phyloP scores from a whole-genome alignment of 371 early-diverging fungal genomes.

The Mortierella sp. region DNA sequence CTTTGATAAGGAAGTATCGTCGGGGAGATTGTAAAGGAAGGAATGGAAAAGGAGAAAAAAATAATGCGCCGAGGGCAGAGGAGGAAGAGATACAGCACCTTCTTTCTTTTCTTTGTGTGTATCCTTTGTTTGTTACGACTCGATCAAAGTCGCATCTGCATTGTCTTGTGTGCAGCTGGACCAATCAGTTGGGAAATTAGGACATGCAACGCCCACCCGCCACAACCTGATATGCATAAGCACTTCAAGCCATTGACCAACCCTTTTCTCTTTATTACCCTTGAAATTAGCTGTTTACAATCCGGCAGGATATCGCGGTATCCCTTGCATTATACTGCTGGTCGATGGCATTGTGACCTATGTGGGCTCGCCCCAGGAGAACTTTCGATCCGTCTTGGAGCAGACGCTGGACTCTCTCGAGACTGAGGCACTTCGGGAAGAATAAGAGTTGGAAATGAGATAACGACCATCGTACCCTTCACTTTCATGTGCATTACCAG shows the following conservation, averaged over 20 bases:
- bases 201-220: background rate
- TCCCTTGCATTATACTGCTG: constrained; percentile 45
- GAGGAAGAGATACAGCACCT: background rate
- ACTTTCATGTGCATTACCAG: background rate
- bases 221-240: background rate
- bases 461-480: background rate
- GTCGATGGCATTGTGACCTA: constrained; percentile 46
- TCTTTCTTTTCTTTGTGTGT: background rate
- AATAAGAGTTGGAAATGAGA: background rate
- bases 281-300: constrained; percentile 27
- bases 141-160: background rate
- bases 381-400: constrained; percentile 33
- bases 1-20: background rate
- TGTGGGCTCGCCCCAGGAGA: constrained; percentile 49
- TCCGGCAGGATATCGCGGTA: constrained; percentile 47
- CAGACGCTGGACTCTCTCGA: constrained; percentile 21
- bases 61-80: background rate
- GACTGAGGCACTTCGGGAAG: constrained; percentile 15
- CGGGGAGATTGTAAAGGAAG: background rate
- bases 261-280: background rate
- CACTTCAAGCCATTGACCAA: background rate
- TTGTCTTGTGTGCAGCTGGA: background rate
- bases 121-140: background rate
- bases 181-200: background rate
- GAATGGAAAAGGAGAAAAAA: background rate